Evolutionary conservation across 2,329 filamentous ascomycete species (phyloP).

Genomic region (Pseudonectria buxi): DNA sequence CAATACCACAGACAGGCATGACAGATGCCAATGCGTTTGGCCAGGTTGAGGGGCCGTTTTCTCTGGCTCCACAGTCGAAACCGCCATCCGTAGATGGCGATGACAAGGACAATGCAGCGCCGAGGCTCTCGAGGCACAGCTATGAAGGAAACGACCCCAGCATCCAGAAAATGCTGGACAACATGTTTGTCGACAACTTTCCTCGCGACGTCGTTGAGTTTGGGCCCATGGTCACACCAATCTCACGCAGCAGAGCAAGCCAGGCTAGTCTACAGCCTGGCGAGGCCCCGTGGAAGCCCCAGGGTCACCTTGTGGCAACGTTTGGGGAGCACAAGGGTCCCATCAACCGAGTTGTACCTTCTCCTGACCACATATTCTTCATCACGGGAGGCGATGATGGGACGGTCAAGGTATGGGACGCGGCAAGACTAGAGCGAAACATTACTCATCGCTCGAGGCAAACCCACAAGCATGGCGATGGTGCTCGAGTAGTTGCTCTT

Average conservation of each 20-base stretch:
- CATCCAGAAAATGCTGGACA: conserved; percentile 67
- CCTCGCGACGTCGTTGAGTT: conserved; percentile 62
- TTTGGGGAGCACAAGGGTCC: conserved; percentile 82
- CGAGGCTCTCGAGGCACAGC: conserved; percentile 60
- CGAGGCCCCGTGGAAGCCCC: conserved; percentile 66
- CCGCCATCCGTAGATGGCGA: conserved; percentile 16
- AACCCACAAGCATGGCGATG: conserved; percentile 68
- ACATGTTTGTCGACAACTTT: conserved; percentile 72
- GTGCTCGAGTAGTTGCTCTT: conserved; percentile 68
- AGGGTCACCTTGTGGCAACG: conserved; percentile 76
- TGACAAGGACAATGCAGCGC: conserved; percentile 26
- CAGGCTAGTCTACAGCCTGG: conserved; percentile 39
- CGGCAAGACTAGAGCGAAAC: conserved; percentile 81
- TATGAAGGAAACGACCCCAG: conserved; percentile 74
- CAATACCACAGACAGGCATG: conserved; percentile 51
- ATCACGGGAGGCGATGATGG: conserved; percentile 90
- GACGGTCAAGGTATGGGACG: conserved; percentile 88
- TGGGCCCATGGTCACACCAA: conserved; percentile 71
- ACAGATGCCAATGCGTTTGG: conserved; percentile 55
- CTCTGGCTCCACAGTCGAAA: conserved; percentile 24
- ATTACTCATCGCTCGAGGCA: conserved; percentile 81
- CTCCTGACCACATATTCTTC: conserved; percentile 92
- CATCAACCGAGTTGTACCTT: conserved; percentile 72
- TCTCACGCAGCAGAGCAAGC: conserved; percentile 49
- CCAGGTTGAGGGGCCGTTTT: conserved; percentile 51